A percentile compares a stretch with the other conserved stretches of the same genome.
phyloP scores from a whole-genome alignment of 805 yeast species.

The Candida nonsorbophila region DNA sequence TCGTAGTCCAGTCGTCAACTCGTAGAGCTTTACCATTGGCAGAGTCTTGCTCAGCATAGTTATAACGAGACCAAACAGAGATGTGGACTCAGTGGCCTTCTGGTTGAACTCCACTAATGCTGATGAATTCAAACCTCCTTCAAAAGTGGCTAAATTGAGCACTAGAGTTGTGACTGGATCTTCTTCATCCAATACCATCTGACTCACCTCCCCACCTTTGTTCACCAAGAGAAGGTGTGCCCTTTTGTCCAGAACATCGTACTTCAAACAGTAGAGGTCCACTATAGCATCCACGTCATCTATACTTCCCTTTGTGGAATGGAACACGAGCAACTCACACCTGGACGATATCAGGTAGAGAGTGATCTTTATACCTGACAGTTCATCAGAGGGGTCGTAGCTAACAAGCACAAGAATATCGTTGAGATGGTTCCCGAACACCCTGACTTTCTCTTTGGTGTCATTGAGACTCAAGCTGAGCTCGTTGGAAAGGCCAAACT shows the following conservation, averaged over 20 bases:
- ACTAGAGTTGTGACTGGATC: conserved; percentile 5
- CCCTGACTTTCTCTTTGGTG: neutral
- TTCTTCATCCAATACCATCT: conserved; percentile 7
- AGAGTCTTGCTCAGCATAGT: conserved; percentile 3
- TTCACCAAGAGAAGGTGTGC: conserved; percentile 5
- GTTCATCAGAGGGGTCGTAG: conserved; percentile 3
- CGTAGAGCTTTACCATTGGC: conserved; percentile 10
- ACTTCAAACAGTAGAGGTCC: conserved; percentile 5
- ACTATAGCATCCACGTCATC: conserved; percentile 4
- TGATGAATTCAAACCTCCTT: conserved; percentile 2
- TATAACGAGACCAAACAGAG: conserved; percentile 13
- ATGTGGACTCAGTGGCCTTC: conserved; percentile 3
- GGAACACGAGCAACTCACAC: neutral
- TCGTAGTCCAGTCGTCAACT: conserved; percentile 7
- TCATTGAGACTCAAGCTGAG: too few relatives aligned
- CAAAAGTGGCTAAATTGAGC: neutral
- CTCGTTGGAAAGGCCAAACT: neutral
- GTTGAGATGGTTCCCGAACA: conserved; percentile 1
- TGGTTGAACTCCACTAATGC: conserved; percentile 11
- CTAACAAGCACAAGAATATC: conserved; percentile 7
- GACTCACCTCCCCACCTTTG: conserved; percentile 8
- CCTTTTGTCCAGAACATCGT: neutral
- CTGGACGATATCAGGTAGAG: conserved; percentile 2
- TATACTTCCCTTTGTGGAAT: conserved; percentile 1
- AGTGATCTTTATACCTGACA: conserved; percentile 2